Evolutionary conservation across 169 alveolate genomes (phyloP), one percentile per base, ranked within the genome.

Genomic region (Eimeria maxima): DNA sequence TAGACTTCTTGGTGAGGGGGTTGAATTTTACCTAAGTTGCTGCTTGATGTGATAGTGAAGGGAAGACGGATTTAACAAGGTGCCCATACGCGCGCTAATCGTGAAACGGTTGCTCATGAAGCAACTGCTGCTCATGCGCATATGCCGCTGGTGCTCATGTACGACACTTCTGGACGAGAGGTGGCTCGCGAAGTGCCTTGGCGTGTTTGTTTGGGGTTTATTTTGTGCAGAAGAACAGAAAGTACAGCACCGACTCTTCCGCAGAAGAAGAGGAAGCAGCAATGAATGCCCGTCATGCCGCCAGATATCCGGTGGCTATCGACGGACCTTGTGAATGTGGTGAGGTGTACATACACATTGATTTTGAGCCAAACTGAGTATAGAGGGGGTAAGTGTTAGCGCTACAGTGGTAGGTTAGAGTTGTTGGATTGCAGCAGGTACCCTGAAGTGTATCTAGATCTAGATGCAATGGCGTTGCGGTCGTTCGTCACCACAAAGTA

Each of bases 251-350:
- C 53, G 90, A 81, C 71, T 81, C 90, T 18, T 47, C 69, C 6
- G 69, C 38, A n/a, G 90, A 53, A 27, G 80, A 45, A 33, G 45
- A 80, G 0, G 96, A 67, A 27, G 24, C 47, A 5, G 97, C 89
- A n/a, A 47, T 95, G n/a, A 86, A 87, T 45, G 97, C 97, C 60
- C 42, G 65, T n/a, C 89, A 60, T n/a, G 33, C 93, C 42, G 38
- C 47, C 47, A 53, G 76, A n/a, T 95, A 50, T 57, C 97, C 97
- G 7, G 90, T 95, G 14, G 86, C 93, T 18, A 95, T 95, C 24
- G 97, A 95, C 13, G 97, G 97, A 8, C 53, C 67, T 47, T 95
- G 95, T 55, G 97, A 95, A 88, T 63, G 89, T 5, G 96, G 96
- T 87, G 65, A 57, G 96, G 50, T 11, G n/a, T 18, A 29, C 47